A percentile compares a stretch with the other conserved stretches of the same genome.
Evolutionary conservation across 768 basidiomycete genomes (phyloP).

Genomic region (Xanthoconium stramineum): DNA sequence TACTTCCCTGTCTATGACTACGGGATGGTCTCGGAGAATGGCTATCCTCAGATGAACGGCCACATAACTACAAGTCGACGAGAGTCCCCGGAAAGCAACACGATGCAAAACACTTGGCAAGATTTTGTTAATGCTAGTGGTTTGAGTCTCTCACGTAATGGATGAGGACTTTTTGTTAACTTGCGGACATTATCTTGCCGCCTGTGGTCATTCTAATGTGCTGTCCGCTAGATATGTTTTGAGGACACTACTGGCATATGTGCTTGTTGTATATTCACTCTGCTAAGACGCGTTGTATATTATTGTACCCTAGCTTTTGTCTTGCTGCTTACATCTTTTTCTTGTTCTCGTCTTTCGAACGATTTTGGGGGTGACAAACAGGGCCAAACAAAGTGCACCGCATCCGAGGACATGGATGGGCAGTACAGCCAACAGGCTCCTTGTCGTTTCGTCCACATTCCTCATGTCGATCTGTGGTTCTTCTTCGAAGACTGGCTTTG

Average conservation of each 20-base stretch:
- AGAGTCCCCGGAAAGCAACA: constrained; percentile 55
- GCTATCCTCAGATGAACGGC: constrained; percentile 38
- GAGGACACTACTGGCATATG: constrained; percentile 4
- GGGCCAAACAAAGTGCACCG: constrained; percentile 16
- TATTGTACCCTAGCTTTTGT: constrained; percentile 21
- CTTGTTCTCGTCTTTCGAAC: not conserved
- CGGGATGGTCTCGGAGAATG: constrained; percentile 34
- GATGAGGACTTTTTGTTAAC: not conserved
- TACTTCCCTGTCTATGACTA: constrained; percentile 81
- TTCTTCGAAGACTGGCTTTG: constrained; percentile 51
- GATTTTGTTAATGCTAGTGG: constrained; percentile 49
- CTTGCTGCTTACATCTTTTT: constrained; percentile 6
- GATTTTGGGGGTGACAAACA: constrained; percentile 13
- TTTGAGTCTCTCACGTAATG: constrained; percentile 15
- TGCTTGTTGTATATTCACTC: constrained; percentile 15
- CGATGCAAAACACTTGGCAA: constrained; percentile 59
- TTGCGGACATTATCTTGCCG: constrained; percentile 7
- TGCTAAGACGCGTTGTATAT: constrained; percentile 1
- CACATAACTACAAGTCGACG: constrained; percentile 34
- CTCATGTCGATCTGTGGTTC: constrained; percentile 58
- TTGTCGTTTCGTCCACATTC: constrained; percentile 4
- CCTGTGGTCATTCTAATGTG: constrained; percentile 6
- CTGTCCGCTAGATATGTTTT: constrained; percentile 10
- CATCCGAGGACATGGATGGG: not conserved
- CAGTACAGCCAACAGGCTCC: not conserved